A percentile compares a stretch with the other conserved stretches of the same genome.
Conservation (phyloP, 2,329 filamentous ascomycete genomes). For the Aspergillus ochraceus region DNA sequence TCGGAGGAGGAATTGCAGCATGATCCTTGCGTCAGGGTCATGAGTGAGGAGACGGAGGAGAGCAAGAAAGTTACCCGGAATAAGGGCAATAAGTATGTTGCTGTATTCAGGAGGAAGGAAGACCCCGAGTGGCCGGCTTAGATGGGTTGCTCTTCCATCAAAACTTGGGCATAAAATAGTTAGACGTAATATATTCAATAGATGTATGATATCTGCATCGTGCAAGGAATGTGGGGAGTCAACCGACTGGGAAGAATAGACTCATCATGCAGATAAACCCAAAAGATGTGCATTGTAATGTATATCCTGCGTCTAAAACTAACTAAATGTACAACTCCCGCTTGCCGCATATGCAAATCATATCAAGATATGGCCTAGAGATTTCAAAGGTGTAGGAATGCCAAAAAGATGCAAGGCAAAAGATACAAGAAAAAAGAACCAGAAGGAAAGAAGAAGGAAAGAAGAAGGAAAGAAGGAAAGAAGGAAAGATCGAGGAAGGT, state of each 20-base stretch:
- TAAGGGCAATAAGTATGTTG: slow-evolving; percentile 85
- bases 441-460: background rate
- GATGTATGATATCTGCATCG: background rate
- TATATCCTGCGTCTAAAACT: background rate
- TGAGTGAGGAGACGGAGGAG: slow-evolving; percentile 84
- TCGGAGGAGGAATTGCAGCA: slow-evolving; percentile 54
- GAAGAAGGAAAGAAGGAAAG: background rate
- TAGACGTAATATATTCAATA: background rate
- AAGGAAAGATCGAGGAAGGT: too few species aligned
- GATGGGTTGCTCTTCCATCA: background rate
- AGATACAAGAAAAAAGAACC: background rate
- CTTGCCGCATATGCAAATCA: background rate
- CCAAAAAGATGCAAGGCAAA: background rate
- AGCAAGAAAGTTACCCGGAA: slow-evolving; percentile 95
- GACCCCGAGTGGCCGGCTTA: slow-evolving; percentile 68
- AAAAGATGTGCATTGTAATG: background rate
- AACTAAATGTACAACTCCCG: background rate
- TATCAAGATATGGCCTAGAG: background rate
- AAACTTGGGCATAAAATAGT: background rate
- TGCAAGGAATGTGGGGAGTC: background rate
- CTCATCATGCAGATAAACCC: background rate
- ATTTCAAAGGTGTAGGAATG: background rate
- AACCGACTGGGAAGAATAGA: too few species aligned
- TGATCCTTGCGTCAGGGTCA: slow-evolving; percentile 61
- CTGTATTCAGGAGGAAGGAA: slow-evolving; percentile 76